These are phyloP conservation scores for Arachnomyces sp. DNA, from an alignment of 2,329 filamentous ascomycete species.

Conservation along the genomic window DNA sequence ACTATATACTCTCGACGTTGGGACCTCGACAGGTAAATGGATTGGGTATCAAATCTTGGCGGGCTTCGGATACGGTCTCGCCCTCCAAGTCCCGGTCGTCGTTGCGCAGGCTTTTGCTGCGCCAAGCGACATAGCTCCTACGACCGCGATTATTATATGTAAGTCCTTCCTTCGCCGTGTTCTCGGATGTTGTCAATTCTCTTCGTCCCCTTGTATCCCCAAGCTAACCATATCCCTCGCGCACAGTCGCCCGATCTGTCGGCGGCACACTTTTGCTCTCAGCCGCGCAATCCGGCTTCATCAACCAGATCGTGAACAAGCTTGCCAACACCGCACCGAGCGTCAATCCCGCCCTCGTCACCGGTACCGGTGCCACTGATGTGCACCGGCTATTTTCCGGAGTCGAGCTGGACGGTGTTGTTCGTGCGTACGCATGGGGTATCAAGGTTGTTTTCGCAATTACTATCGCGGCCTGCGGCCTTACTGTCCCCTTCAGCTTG, in stretches of 20 bases:
- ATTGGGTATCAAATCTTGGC: conserved; percentile 20
- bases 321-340: neutral
- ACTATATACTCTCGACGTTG: conserved; percentile 19
- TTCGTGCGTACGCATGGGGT: too few species aligned
- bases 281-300: conserved; percentile 4
- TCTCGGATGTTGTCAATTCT: too few species aligned
- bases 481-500: too few species aligned
- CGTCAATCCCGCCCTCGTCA: too few species aligned
- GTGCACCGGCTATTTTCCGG: too few species aligned
- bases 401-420: too few species aligned
- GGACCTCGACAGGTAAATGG: conserved; percentile 16
- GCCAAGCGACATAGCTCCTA: neutral
- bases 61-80: conserved; percentile 17
- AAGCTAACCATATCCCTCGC: too few species aligned
- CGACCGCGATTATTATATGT: conserved; percentile 1
- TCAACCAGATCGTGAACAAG: neutral
- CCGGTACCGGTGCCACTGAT: too few species aligned
- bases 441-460: too few species aligned
- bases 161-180: neutral
- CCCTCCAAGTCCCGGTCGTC: conserved; percentile 15
- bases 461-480: too few species aligned
- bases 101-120: conserved; percentile 12
- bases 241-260: conserved; percentile 1
- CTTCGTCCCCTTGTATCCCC: too few species aligned
- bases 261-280: conserved; percentile 3